Conservation (phyloP, 1,139 yeast genomes). For the Debaryomyces sp. region DNA sequence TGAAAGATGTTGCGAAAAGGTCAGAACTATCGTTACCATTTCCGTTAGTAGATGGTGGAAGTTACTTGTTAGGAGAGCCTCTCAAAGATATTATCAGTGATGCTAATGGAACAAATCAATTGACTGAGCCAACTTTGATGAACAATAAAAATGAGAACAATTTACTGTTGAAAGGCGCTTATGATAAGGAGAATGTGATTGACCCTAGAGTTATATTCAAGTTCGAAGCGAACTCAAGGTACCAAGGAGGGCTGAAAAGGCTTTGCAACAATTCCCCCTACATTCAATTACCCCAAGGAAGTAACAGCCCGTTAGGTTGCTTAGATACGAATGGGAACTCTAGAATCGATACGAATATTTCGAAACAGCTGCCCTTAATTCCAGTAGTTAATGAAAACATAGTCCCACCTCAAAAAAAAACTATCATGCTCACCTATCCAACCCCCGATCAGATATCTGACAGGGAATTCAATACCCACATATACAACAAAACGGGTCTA, state of each 20-base stretch:
- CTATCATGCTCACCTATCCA: background rate
- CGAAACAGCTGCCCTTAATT: background rate
- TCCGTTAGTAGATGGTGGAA: background rate
- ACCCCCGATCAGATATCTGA: background rate
- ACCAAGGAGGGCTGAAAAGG: background rate
- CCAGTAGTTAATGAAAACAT: background rate
- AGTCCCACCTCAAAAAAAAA: background rate
- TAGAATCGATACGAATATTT: background rate
- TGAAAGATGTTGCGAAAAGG: background rate
- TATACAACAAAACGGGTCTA: background rate
- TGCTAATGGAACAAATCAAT: background rate
- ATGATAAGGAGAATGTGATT: slow-evolving; percentile 2
- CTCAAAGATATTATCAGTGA: background rate
- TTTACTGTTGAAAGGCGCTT: background rate
- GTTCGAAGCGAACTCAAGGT: background rate
- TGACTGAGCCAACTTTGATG: background rate
- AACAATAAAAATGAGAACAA: background rate
- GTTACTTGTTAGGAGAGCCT: background rate
- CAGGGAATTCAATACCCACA: background rate
- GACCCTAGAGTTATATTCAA: slow-evolving; percentile 6
- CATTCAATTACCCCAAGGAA: background rate
- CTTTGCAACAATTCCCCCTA: background rate
- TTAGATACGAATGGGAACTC: background rate
- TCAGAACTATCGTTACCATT: background rate
- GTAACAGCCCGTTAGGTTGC: background rate